These are phyloP conservation scores for Scleroderma bovista DNA, from an alignment of 768 basidiomycete genomes.

Conservation along the genomic window DNA sequence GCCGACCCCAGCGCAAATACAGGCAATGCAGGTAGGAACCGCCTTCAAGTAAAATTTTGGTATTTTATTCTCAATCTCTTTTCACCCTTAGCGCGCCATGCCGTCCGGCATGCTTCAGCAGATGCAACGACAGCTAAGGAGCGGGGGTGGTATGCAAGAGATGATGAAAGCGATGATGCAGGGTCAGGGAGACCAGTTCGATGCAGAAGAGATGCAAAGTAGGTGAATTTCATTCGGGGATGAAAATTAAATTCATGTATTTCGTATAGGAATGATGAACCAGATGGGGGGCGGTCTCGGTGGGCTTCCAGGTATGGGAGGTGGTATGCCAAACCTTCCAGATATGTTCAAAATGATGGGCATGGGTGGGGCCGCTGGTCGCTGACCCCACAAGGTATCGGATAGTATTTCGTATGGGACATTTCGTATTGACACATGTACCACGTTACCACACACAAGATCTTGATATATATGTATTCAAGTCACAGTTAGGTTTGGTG, in stretches of 20 bases:
- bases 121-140: slow-evolving; percentile 76
- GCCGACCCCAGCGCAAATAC: slow-evolving; percentile 90
- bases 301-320: slow-evolving; percentile 46
- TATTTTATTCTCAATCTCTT: slow-evolving; percentile 4
- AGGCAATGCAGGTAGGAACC: slow-evolving; percentile 79
- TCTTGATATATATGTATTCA: slow-evolving; percentile 11
- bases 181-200: slow-evolving; percentile 82
- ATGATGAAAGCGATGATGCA: slow-evolving; percentile 99
- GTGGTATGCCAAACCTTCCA: slow-evolving; percentile 65
- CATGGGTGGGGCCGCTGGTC: slow-evolving; percentile 50
- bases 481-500: slow-evolving; percentile 28
- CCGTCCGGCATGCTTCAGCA: slow-evolving; percentile 95
- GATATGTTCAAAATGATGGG: slow-evolving; percentile 91
- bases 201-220: slow-evolving; percentile 96
- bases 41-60: neutral
- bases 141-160: slow-evolving; percentile 89
- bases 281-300: slow-evolving; percentile 75
- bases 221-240: slow-evolving; percentile 8
- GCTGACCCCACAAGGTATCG: slow-evolving; percentile 14
- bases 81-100: slow-evolving; percentile 64
- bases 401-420: no score
- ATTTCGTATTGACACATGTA: slow-evolving; percentile 11
- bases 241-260: slow-evolving; percentile 5
- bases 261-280: slow-evolving; percentile 71
- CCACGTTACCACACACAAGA: slow-evolving; percentile 12